These are phyloP conservation scores for Candida hungchunana DNA, from an alignment of 805 yeast species.

Conservation along the genomic window DNA sequence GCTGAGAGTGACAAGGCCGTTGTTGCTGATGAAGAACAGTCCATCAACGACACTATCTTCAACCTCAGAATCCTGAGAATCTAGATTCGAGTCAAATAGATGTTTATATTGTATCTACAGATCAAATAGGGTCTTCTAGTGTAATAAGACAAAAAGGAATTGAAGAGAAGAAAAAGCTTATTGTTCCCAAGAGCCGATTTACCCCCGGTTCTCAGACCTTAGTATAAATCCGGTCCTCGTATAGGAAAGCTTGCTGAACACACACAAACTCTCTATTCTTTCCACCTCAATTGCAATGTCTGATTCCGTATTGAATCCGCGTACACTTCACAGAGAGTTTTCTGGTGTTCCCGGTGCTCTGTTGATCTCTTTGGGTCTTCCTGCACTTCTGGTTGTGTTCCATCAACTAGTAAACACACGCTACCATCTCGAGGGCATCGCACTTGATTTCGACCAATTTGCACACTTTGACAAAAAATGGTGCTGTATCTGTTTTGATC, in stretches of 20 bases:
- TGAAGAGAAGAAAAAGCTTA: no score
- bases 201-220: no score
- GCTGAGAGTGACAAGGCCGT: constrained; percentile 43
- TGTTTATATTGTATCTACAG: background rate
- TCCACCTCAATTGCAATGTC: background rate
- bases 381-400: constrained; percentile 54
- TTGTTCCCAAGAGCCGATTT: no score
- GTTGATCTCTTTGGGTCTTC: constrained; percentile 61
- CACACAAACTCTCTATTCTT: background rate
- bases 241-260: background rate
- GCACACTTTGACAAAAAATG: constrained; percentile 33
- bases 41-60: constrained; percentile 74
- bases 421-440: constrained; percentile 48
- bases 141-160: no score
- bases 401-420: constrained; percentile 58
- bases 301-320: constrained; percentile 48
- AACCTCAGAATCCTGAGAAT: constrained; percentile 72
- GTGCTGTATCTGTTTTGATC: constrained; percentile 36
- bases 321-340: constrained; percentile 69
- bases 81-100: constrained; percentile 25
- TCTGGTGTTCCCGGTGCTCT: constrained; percentile 74
- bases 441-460: constrained; percentile 38
- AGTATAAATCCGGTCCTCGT: no score
- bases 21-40: constrained; percentile 86
- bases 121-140: background rate